Evolutionary conservation across 495 filamentous ascomycete species (phyloP), one percentile per base, ranked within the genome.

Genomic region (Aspergillus nanangensis): DNA sequence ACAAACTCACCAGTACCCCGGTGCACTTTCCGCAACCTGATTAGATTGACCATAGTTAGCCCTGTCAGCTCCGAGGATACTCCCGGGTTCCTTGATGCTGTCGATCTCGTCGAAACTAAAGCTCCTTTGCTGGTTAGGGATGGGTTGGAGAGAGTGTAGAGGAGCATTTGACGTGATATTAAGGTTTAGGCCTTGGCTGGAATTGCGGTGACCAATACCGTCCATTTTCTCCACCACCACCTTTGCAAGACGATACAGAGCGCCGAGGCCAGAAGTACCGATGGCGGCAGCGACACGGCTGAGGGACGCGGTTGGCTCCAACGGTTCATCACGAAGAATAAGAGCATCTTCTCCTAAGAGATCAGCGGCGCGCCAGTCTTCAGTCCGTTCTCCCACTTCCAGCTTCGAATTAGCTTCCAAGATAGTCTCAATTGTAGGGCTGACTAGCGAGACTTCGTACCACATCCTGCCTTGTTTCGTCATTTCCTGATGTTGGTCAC

Each of bases 361-460:
- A 47, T 63, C 60, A 8, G 17, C 21, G 8, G 50, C 33, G 18
- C 38, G 17, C 65, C 65, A 68, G 20, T 66, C 52, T 3, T 59
- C 47, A 22, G 55, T 66, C 9, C 35, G 43, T 14, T 68, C 59
- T 0, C 71, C 71, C 2, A 66, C 32, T 31, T 63, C 58, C 22
- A 74, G 36, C 20, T 35, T 33, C 0, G 27, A 11, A 20, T 72
- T 73, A 10, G 60, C 21, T 38, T 55, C 46, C 25, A 72, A 31
- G 0, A 66, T 45, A 1, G 44, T 34, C 13, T 61, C 55, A 7
- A 69, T 63, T 3, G 50, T 34, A 8, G 46, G 47, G 27, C 63
- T 71, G 23, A 61, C 45, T 5, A 77, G 32, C 8, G 61, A 66
- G 10, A 62, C 65, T 37, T 70, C 62, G 54, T 69, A 77, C 74